phyloP scores from a whole-genome alignment of 2,329 filamentous ascomycete species.

The Thyridium curvatum region DNA sequence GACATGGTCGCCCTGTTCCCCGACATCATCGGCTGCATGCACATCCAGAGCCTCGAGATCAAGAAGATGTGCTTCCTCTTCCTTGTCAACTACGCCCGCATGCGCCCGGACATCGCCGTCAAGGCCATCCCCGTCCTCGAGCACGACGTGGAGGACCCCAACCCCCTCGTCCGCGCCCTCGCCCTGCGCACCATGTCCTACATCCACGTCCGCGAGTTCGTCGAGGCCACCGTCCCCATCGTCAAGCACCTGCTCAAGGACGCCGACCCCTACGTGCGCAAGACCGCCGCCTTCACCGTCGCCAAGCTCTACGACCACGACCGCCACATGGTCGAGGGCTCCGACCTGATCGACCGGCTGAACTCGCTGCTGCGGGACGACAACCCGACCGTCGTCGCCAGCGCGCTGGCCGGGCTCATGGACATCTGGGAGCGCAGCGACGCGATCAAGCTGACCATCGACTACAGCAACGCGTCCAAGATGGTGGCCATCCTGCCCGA shows the following conservation, averaged over 20 bases:
- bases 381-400: constrained; percentile 95
- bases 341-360: constrained; percentile 85
- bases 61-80: constrained; percentile 99
- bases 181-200: constrained; percentile 95
- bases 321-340: constrained; percentile 78
- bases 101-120: constrained; percentile 88
- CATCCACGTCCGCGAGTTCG: constrained; percentile 92
- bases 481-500: constrained; percentile 95
- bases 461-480: constrained; percentile 95
- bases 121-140: constrained; percentile 87
- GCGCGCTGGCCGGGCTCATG: constrained; percentile 83
- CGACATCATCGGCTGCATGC: constrained; percentile 93
- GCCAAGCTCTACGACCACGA: constrained; percentile 98
- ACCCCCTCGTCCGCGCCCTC: constrained; percentile 86
- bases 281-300: constrained; percentile 93
- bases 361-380: constrained; percentile 90
- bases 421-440: constrained; percentile 99
- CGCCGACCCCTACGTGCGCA: constrained; percentile 89
- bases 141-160: constrained; percentile 90
- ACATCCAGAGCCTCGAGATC: constrained; percentile 88
- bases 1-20: constrained; percentile 98
- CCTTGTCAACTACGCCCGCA: constrained; percentile 91
- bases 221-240: constrained; percentile 80
- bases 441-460: constrained; percentile 95
- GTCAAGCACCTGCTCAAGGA: constrained; percentile 81